A percentile compares a stretch with the other conserved stretches of the same genome.
phyloP scores from a whole-genome alignment of 148 eudicot species.

The Limonium bicolor region DNA sequence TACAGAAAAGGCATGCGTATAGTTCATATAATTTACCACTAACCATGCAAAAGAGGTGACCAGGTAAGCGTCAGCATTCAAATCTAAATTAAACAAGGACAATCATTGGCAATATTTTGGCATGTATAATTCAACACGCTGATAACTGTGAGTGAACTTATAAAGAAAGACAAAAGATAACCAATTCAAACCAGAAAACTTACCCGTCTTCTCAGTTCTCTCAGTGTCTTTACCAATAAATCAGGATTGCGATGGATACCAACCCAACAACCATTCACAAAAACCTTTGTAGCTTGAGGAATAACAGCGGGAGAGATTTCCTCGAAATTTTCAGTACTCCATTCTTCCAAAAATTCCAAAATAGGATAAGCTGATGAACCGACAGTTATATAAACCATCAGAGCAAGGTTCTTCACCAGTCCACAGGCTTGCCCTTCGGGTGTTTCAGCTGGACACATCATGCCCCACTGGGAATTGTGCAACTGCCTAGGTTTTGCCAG shows the following conservation, averaged over 20 bases:
- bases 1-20: no score
- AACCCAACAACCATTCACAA: constrained; percentile 98
- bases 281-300: constrained; percentile 89
- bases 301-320: constrained; percentile 95
- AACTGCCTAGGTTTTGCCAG: constrained; percentile 96
- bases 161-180: no score
- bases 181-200: no score
- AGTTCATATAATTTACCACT: no score
- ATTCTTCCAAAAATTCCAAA: constrained; percentile 90
- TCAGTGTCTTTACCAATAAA: constrained; percentile 75
- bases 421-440: constrained; percentile 99
- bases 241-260: constrained; percentile 98
- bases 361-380: constrained; percentile 98
- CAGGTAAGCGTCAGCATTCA: no score
- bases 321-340: constrained; percentile 97
- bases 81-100: no score
- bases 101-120: no score
- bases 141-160: no score
- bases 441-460: constrained; percentile 99
- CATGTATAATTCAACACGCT: no score
- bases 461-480: constrained; percentile 99
- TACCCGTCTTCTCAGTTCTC: constrained; percentile 86
- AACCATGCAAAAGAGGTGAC: no score
- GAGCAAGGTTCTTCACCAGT: constrained; percentile 86
- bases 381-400: constrained; percentile 92